These are phyloP conservation scores for Clonostachys sp. DNA, from an alignment of 2,329 filamentous ascomycete genomes.

Conservation along the genomic window DNA sequence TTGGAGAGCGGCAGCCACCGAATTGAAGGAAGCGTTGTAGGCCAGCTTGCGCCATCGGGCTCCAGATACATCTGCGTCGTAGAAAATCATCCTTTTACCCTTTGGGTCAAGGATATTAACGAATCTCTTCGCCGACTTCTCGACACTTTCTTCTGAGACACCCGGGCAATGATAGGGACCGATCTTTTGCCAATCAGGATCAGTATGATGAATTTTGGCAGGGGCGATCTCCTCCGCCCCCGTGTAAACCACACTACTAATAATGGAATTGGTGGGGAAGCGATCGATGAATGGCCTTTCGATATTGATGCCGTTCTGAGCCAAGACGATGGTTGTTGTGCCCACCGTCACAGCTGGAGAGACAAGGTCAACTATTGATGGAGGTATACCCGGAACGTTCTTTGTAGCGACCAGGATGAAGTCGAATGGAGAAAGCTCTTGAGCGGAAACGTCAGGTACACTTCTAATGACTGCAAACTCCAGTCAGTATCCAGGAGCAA, in stretches of 20 bases:
- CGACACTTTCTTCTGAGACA: slow-evolving; percentile 11
- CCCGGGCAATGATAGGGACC: slow-evolving; percentile 40
- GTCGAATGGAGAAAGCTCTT: slow-evolving; percentile 33
- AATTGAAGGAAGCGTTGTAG: slow-evolving; percentile 45
- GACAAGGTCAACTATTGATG: slow-evolving; percentile 42
- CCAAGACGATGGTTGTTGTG: slow-evolving; percentile 47
- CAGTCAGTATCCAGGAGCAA: not conserved
- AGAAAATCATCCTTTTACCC: slow-evolving; percentile 34
- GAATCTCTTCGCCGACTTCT: slow-evolving; percentile 31
- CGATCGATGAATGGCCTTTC: slow-evolving; percentile 43
- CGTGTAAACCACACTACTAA: slow-evolving; percentile 49
- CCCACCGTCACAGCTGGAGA: slow-evolving; percentile 43
- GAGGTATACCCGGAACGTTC: slow-evolving; percentile 48
- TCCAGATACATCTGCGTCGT: slow-evolving; percentile 32
- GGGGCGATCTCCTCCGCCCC: slow-evolving; percentile 40
- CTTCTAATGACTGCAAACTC: not conserved
- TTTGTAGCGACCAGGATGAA: slow-evolving; percentile 56
- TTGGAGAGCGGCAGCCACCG: slow-evolving; percentile 43
- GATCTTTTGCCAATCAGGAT: slow-evolving; percentile 42
- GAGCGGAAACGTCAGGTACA: not conserved
- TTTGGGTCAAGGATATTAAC: slow-evolving; percentile 38
- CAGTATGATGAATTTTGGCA: slow-evolving; percentile 47
- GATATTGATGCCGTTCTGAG: slow-evolving; percentile 63
- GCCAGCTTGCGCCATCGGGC: slow-evolving; percentile 47
- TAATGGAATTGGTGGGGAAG: slow-evolving; percentile 46